A percentile compares a stretch with the other conserved stretches of the same genome.
Conservation (phyloP, 805 yeast genomes). For the Metschnikowia lochheadii region DNA sequence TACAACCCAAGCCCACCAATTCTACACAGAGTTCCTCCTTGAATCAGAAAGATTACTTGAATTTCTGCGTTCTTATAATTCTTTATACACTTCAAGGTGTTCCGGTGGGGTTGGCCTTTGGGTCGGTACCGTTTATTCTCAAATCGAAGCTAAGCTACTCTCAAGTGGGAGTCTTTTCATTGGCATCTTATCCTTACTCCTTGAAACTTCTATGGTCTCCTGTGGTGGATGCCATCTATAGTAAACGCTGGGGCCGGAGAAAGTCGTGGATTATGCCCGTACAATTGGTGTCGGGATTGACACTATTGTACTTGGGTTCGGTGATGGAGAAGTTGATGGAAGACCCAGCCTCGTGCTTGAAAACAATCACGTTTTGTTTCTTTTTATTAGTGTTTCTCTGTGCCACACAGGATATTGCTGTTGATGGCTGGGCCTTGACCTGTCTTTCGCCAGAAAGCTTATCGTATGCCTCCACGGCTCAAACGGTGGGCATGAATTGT, state of each 20-base stretch:
- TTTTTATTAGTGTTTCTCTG: constrained; percentile 78
- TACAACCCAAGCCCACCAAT: constrained; percentile 1
- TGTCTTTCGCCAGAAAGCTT: constrained; percentile 72
- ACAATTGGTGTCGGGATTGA: constrained; percentile 72
- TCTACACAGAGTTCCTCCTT: not conserved
- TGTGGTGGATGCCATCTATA: constrained; percentile 83
- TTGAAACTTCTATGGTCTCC: constrained; percentile 94
- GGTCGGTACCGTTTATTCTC: constrained; percentile 84
- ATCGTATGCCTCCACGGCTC: constrained; percentile 95
- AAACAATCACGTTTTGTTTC: constrained; percentile 62
- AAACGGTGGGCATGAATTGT: constrained; percentile 88
- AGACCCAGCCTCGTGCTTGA: constrained; percentile 48
- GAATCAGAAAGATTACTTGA: constrained; percentile 13
- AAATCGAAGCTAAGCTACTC: constrained; percentile 81
- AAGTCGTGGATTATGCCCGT: constrained; percentile 94
- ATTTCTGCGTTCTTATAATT: constrained; percentile 62
- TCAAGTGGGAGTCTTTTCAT: constrained; percentile 83
- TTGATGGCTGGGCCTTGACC: constrained; percentile 98
- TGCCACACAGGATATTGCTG: constrained; percentile 98
- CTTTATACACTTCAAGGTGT: constrained; percentile 90
- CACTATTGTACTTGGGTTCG: constrained; percentile 62
- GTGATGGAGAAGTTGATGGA: constrained; percentile 46
- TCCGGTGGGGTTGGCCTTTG: constrained; percentile 94
- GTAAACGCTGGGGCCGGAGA: constrained; percentile 67
- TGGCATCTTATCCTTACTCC: constrained; percentile 94